Conservation (phyloP, 306 rosid species). For the Leucaena leucocephala region DNA sequence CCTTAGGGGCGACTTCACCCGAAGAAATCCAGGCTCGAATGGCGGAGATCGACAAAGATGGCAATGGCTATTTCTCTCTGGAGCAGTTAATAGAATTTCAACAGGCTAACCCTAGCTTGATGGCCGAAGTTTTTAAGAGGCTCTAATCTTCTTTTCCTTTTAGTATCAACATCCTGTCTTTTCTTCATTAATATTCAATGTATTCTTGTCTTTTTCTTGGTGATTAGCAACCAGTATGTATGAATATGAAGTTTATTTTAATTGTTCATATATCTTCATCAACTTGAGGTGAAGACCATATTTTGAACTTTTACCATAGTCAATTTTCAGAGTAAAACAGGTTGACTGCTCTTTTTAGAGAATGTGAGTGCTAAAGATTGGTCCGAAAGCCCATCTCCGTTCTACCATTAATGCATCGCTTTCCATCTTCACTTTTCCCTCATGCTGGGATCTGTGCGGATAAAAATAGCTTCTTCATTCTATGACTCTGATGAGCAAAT, state of each 20-base stretch:
- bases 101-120: conserved; percentile 48
- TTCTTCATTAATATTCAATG: background rate
- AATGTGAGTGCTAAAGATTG: no score
- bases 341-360: no score
- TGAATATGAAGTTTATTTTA: background rate
- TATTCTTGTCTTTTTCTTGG: background rate
- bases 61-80: conserved; percentile 64
- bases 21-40: conserved; percentile 59
- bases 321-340: no score
- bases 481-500: background rate
- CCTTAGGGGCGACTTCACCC: conserved; percentile 53
- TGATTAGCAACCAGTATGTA: background rate
- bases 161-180: background rate
- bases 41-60: conserved; percentile 66
- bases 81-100: conserved; percentile 58
- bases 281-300: background rate
- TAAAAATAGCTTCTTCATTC: background rate
- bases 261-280: background rate
- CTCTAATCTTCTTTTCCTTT: conserved; percentile 25
- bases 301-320: background rate
- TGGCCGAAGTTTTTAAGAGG: conserved; percentile 55
- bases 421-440: no score
- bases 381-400: no score
- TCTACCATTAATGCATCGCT: no score
- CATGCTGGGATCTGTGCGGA: background rate